Evolutionary conservation across 306 rosid species (phyloP).

Genomic region (Elaeagnus macrophylla): DNA sequence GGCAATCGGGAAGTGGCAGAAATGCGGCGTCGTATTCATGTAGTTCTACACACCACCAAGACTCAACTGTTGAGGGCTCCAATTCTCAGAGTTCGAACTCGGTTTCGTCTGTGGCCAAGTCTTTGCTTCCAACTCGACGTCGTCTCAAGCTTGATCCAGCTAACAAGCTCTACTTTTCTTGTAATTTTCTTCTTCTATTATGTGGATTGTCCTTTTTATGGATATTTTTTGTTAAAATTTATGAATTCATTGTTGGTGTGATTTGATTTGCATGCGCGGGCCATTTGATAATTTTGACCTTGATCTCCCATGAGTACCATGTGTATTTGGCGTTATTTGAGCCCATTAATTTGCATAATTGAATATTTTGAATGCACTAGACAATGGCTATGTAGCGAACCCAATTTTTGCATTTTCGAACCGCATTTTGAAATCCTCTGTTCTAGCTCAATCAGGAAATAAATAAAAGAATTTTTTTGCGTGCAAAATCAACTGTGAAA

Average conservation of each 20-base stretch:
- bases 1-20: slow-evolving; percentile 27
- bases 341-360: background rate
- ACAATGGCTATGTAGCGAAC: background rate
- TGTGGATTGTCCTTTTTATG: background rate
- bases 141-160: slow-evolving; percentile 86
- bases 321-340: background rate
- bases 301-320: background rate
- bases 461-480: too few relatives aligned
- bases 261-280: background rate
- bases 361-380: background rate
- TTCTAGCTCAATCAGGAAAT: too few relatives aligned
- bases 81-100: slow-evolving; percentile 43
- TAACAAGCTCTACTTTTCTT: slow-evolving; percentile 82
- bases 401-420: background rate
- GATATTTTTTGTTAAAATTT: background rate
- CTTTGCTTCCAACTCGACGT: slow-evolving; percentile 86
- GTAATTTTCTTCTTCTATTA: slow-evolving; percentile 27
- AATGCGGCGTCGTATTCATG: slow-evolving; percentile 35
- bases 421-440: background rate
- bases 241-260: background rate
- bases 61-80: slow-evolving; percentile 44
- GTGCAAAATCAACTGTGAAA: too few relatives aligned
- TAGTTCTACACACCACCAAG: slow-evolving; percentile 19
- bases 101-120: slow-evolving; percentile 86
- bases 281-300: slow-evolving; percentile 5